These are phyloP conservation scores for Fulvia fulva DNA, from an alignment of 2,329 filamentous ascomycete genomes.

Conservation along the genomic window DNA sequence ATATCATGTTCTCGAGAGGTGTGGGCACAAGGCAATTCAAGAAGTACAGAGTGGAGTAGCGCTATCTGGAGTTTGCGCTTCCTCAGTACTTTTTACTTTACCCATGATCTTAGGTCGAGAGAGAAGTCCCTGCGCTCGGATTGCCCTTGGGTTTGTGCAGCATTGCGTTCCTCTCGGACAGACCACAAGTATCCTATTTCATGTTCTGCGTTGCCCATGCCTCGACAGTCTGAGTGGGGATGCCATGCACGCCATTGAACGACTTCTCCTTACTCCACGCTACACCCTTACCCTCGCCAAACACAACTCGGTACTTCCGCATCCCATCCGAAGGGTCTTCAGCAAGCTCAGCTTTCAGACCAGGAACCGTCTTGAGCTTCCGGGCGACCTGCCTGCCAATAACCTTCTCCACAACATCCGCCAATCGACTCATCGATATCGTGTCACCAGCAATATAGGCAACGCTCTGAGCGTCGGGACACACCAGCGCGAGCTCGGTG, in stretches of 20 bases:
- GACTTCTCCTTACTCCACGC: slow-evolving; percentile 55
- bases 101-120: no score
- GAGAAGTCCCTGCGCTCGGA: no score
- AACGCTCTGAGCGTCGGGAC: slow-evolving; percentile 39
- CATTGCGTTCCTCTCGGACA: no score
- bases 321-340: slow-evolving; percentile 48
- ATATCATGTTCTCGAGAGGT: slow-evolving; percentile 40
- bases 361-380: slow-evolving; percentile 48
- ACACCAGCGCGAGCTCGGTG: slow-evolving; percentile 51
- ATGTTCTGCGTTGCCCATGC: slow-evolving; percentile 34
- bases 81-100: no score
- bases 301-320: slow-evolving; percentile 59
- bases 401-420: slow-evolving; percentile 48
- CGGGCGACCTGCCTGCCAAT: slow-evolving; percentile 43
- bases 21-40: slow-evolving; percentile 36
- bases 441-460: slow-evolving; percentile 62
- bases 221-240: slow-evolving; percentile 44
- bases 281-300: slow-evolving; percentile 56
- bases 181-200: background rate
- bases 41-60: slow-evolving; percentile 25
- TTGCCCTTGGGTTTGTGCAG: no score
- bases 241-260: slow-evolving; percentile 50
- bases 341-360: slow-evolving; percentile 45
- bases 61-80: no score
- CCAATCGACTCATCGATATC: slow-evolving; percentile 51